Percentiles rank a stretch among this genome's conserved stretches.
These are phyloP conservation scores for Fusarium sp. DNA, from an alignment of 2,329 filamentous ascomycete genomes.

Conservation along the genomic window DNA sequence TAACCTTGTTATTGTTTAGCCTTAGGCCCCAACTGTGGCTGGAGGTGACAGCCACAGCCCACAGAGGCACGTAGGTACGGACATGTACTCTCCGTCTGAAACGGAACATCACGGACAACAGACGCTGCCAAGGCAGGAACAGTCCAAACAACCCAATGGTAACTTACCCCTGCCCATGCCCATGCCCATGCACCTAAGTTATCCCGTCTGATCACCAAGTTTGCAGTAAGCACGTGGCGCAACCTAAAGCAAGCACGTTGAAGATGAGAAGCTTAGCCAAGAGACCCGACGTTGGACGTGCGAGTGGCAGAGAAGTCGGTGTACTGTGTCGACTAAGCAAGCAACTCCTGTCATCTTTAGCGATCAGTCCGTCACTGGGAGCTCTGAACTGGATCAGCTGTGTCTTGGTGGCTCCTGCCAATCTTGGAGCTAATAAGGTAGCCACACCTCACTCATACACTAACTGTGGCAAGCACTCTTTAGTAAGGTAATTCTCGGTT, in stretches of 20 bases:
- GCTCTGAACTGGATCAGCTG: constrained; percentile 7
- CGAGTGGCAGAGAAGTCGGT: background rate
- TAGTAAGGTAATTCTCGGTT: background rate
- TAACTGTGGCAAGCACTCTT: constrained; percentile 15
- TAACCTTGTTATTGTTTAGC: constrained; percentile 9
- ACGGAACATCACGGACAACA: constrained; percentile 14
- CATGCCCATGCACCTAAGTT: background rate
- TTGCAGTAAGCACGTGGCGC: constrained; percentile 22
- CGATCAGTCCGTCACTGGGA: constrained; percentile 16
- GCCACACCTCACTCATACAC: constrained; percentile 30
- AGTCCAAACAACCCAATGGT: background rate
- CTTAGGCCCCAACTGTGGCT: constrained; percentile 35
- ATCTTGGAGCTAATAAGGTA: background rate
- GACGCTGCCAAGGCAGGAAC: constrained; percentile 11
- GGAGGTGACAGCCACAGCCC: background rate
- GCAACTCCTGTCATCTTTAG: background rate
- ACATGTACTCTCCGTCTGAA: constrained; percentile 17
- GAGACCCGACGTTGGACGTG: background rate
- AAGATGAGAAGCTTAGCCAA: constrained; percentile 22
- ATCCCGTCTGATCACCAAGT: background rate
- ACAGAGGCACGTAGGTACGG: background rate
- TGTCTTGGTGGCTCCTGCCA: background rate
- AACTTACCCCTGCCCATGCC: constrained; percentile 7
- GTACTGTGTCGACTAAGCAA: background rate
- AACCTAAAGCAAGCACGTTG: constrained; percentile 26